These are phyloP conservation scores for Sporothrix inflata DNA, from an alignment of 2,329 filamentous ascomycete species.

Conservation along the genomic window DNA sequence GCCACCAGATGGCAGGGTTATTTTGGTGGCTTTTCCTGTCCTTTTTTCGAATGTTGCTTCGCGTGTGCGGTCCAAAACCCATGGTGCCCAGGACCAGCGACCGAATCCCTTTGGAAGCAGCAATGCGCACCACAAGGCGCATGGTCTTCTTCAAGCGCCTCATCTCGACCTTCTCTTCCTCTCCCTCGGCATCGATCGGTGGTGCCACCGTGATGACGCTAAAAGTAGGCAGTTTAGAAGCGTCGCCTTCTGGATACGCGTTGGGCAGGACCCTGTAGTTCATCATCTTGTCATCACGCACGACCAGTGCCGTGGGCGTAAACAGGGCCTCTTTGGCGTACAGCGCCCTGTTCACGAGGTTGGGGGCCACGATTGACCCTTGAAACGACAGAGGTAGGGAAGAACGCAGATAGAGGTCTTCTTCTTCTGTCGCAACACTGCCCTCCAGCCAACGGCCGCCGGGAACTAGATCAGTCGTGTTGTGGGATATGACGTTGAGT, in stretches of 20 bases:
- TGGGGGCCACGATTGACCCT: too few relatives aligned
- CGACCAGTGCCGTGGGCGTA: slow-evolving; percentile 41
- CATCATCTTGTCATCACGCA: slow-evolving; percentile 34
- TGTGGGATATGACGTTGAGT: slow-evolving; percentile 56
- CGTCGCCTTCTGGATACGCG: neutral
- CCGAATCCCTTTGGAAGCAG: slow-evolving; percentile 59
- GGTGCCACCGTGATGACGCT: slow-evolving; percentile 66
- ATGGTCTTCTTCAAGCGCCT: slow-evolving; percentile 65
- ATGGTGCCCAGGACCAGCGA: slow-evolving; percentile 68
- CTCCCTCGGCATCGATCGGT: neutral
- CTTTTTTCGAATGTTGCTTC: slow-evolving; percentile 38
- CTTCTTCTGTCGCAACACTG: slow-evolving; percentile 65
- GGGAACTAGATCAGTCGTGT: slow-evolving; percentile 38
- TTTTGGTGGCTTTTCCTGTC: slow-evolving; percentile 53
- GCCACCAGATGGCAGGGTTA: slow-evolving; percentile 66
- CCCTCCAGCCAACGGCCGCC: slow-evolving; percentile 69
- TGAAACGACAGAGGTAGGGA: slow-evolving; percentile 54
- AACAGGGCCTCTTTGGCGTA: slow-evolving; percentile 37
- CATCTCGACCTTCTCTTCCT: slow-evolving; percentile 45
- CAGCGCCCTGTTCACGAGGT: neutral
- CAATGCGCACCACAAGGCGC: slow-evolving; percentile 61
- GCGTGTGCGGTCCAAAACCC: slow-evolving; percentile 65
- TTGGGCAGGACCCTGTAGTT: slow-evolving; percentile 34
- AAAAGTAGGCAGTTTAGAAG: slow-evolving; percentile 52
- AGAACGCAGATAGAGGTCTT: slow-evolving; percentile 67